Base-by-base conservation (phyloP, 2,329 filamentous ascomycete species). In the Fusarium pininemorale region DNA sequence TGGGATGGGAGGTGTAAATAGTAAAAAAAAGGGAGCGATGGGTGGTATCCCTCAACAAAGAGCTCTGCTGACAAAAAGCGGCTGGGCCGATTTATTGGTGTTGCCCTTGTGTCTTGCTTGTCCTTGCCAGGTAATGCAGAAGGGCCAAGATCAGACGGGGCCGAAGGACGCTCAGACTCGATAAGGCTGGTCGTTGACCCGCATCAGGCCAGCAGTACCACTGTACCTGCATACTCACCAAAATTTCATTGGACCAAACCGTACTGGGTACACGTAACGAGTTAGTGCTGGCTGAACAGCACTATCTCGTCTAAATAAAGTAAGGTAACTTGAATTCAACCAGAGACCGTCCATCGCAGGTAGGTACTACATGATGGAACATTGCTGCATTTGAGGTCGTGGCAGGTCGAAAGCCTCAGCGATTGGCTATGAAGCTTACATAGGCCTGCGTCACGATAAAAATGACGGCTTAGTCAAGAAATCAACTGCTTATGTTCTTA, bases 91-190 rank as follows among this genome's bases (percentile, higher is more conserved):
- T 32, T 60, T 71, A 61, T 66, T 51, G 51, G 64, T 60, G 64
- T 64, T 75, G 72, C 69, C 67, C 69, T 71, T 58, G 67, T 72
- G 67, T 72, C 51, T 28, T 55, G 35, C 60, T 50, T 66, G 68
- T 71, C 57, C 59, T 63, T 53, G 41, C 63, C 41, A 68, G 55
- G 48, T 68, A 50, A 60, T 74, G 63, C 68, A 63, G 54, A 64
- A 72, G 69, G 60, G 68, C 59, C 70, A 69, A 69, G 65, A 57
- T 47, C 39, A 45, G 50, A 57, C 26, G 37, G 37, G 67, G 39
- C 50, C n/a, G 58, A 59, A 22, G 39, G 44, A 39, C 38, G 37
- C 20, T 38, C 60, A 32, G 60, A 39, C 39, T 47, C 42, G 45
- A 62, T 70, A 63, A 55, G 44, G 44, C 63, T 48, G 30, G 38